Conservation (phyloP, 257 asterid species). For the Oldenlandia corymbosa region DNA sequence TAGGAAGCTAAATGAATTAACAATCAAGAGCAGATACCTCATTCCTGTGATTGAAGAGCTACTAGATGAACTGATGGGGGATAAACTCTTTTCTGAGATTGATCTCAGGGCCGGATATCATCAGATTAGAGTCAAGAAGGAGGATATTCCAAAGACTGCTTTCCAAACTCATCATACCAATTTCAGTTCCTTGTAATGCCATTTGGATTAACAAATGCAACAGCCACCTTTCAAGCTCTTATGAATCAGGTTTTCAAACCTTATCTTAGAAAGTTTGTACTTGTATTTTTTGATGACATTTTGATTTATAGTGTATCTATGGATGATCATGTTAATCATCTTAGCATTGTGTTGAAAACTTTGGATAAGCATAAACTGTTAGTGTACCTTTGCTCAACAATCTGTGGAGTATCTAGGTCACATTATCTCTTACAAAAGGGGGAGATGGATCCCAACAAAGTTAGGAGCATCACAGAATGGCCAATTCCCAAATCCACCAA, state of each 20-base stretch:
- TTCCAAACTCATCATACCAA: neutral
- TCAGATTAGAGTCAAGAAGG: neutral
- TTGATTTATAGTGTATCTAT: neutral
- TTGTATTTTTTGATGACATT: too few species aligned
- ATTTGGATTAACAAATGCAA: neutral
- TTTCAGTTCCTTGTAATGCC: neutral
- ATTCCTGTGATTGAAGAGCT: neutral
- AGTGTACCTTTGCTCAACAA: too few species aligned
- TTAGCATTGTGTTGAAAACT: too few species aligned
- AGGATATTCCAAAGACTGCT: neutral
- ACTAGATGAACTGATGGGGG: neutral
- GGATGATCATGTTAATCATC: too few species aligned
- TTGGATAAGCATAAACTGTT: too few species aligned
- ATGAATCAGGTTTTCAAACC: neutral
- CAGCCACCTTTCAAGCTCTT: neutral
- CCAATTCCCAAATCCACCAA: too few species aligned
- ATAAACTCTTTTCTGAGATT: neutral
- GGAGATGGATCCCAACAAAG: too few species aligned
- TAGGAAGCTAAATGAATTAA: neutral
- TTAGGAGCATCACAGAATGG: too few species aligned
- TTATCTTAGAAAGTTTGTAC: too few species aligned
- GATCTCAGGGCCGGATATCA: neutral
- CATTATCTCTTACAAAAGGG: too few species aligned
- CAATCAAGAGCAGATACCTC: neutral
- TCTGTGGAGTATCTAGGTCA: too few species aligned